Conservation (phyloP, 2,329 filamentous ascomycete genomes). For the Venturia nashicola region DNA sequence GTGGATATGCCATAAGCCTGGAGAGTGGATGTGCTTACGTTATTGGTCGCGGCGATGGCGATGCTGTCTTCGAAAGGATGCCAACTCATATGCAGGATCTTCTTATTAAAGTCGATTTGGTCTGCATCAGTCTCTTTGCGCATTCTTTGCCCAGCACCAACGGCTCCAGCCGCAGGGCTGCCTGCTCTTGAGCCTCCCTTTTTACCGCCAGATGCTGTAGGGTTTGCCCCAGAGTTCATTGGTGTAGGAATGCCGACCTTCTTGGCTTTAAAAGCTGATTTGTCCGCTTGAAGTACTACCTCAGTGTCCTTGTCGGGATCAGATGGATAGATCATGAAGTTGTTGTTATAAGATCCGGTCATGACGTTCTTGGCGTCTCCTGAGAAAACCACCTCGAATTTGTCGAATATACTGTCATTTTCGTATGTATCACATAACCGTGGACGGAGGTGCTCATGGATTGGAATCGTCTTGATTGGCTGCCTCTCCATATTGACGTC, state of each 20-base stretch:
- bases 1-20: slow-evolving; percentile 8
- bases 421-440: slow-evolving; percentile 96
- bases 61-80: slow-evolving; percentile 99
- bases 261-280: slow-evolving; percentile 99
- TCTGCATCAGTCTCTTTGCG: slow-evolving; percentile 98
- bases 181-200: slow-evolving; percentile 79
- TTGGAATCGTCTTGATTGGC: slow-evolving; percentile 95
- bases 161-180: slow-evolving; percentile 62
- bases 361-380: slow-evolving; percentile 98
- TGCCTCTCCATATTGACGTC: slow-evolving; percentile 98
- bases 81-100: slow-evolving; percentile 99
- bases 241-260: slow-evolving; percentile 97
- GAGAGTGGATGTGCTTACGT: slow-evolving; percentile 51
- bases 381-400: slow-evolving; percentile 98
- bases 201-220: slow-evolving; percentile 63
- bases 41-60: slow-evolving; percentile 97
- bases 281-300: slow-evolving; percentile 93
- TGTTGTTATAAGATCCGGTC: slow-evolving; percentile 99
- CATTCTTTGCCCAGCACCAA: slow-evolving; percentile 82
- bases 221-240: slow-evolving; percentile 72
- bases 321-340: slow-evolving; percentile 99
- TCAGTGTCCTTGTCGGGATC: slow-evolving; percentile 94
- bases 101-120: slow-evolving; percentile 99
- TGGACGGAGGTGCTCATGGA: slow-evolving; percentile 91
- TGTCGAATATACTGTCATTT: slow-evolving; percentile 99